These are phyloP conservation scores for Echeveria elegans DNA, from an alignment of 164 flowering plant species.

Conservation along the genomic window DNA sequence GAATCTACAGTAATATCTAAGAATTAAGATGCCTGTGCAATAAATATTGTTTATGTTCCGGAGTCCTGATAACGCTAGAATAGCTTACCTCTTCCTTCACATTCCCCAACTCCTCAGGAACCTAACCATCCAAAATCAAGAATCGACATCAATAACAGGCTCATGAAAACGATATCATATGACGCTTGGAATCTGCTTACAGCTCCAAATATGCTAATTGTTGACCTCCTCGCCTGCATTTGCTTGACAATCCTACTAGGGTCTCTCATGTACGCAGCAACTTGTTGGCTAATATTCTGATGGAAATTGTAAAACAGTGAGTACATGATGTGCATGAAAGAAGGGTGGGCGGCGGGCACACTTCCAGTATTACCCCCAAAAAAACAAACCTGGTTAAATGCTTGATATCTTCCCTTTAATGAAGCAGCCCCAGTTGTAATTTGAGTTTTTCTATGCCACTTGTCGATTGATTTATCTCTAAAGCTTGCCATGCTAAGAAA, in stretches of 20 bases:
- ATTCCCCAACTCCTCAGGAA: constrained; percentile 17
- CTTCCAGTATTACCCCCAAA: background rate
- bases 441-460: constrained; percentile 94
- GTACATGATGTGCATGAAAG: background rate
- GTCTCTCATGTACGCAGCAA: constrained; percentile 83
- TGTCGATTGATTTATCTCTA: constrained; percentile 73
- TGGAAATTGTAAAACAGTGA: constrained; percentile 7
- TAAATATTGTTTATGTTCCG: background rate
- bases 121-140: constrained; percentile 23
- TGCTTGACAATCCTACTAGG: constrained; percentile 85
- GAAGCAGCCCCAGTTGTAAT: constrained; percentile 92
- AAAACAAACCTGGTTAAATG: constrained; percentile 85
- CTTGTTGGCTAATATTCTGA: constrained; percentile 94
- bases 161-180: background rate
- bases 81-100: constrained; percentile 23
- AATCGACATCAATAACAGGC: background rate
- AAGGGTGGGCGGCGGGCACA: background rate
- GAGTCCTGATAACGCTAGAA: background rate
- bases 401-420: constrained; percentile 60
- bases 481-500: constrained; percentile 49
- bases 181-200: constrained; percentile 29
- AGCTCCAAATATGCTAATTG: constrained; percentile 50
- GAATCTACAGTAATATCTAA: too few relatives aligned
- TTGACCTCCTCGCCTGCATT: constrained; percentile 71
- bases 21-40: too few relatives aligned